Percentiles rank a stretch among this genome's conserved stretches.
These are phyloP conservation scores for Cryptococcus wingfieldii DNA, from an alignment of 1,284 basidiomycete genomes.

Conservation along the genomic window DNA sequence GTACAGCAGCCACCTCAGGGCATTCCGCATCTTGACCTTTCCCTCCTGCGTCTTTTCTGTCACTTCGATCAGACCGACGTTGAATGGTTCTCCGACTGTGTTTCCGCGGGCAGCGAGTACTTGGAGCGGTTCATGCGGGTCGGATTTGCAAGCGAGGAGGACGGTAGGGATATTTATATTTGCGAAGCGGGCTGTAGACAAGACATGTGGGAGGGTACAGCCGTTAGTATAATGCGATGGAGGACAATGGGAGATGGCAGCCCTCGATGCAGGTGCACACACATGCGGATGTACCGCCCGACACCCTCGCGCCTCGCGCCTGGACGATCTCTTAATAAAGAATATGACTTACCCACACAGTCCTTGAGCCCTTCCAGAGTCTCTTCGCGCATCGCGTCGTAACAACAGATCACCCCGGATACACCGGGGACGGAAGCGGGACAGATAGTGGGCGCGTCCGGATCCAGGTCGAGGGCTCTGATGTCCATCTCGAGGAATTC, in stretches of 20 bases:
- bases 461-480: slow-evolving; percentile 16
- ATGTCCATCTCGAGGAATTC: slow-evolving; percentile 45
- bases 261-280: not conserved
- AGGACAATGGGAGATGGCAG: not conserved
- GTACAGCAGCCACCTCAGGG: slow-evolving; percentile 45
- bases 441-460: slow-evolving; percentile 19
- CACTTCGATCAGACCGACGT: slow-evolving; percentile 47
- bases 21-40: slow-evolving; percentile 47
- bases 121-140: slow-evolving; percentile 26
- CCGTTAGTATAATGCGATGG: not conserved
- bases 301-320: not conserved
- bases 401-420: slow-evolving; percentile 44
- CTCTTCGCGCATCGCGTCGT: slow-evolving; percentile 36
- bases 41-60: slow-evolving; percentile 36
- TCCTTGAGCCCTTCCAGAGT: slow-evolving; percentile 34
- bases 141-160: slow-evolving; percentile 47
- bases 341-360: slow-evolving; percentile 33
- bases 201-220: not conserved
- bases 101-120: slow-evolving; percentile 43
- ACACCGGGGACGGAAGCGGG: slow-evolving; percentile 26
- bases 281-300: not conserved
- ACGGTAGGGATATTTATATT: slow-evolving; percentile 30
- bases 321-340: not conserved
- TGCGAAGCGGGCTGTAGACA: slow-evolving; percentile 12
- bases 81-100: slow-evolving; percentile 43